Conservation (phyloP, 306 rosid species). For the Rosa lucieae region DNA sequence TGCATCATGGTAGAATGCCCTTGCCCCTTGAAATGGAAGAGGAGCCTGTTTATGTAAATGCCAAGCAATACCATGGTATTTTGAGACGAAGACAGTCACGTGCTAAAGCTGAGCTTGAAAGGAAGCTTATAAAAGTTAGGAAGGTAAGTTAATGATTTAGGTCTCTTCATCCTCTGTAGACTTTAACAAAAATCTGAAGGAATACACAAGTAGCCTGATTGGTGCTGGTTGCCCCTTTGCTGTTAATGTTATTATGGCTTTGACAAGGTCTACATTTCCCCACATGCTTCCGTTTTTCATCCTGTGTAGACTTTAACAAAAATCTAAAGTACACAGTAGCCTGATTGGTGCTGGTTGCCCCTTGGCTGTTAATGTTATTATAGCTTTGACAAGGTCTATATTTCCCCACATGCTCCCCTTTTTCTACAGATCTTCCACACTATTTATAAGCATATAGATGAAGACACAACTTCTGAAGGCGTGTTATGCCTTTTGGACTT, state of each 20-base stretch:
- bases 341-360: not conserved
- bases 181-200: not conserved
- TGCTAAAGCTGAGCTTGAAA: constrained; percentile 82
- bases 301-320: not conserved
- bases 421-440: not conserved
- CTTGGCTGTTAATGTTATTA: not conserved
- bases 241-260: not conserved
- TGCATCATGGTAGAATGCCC: constrained; percentile 77
- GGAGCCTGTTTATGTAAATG: constrained; percentile 90
- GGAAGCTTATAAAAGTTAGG: constrained; percentile 60
- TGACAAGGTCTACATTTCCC: not conserved
- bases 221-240: not conserved
- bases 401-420: not conserved
- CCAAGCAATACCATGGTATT: constrained; percentile 94
- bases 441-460: not conserved
- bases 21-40: constrained; percentile 88
- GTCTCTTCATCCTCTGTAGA: not conserved
- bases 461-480: not conserved
- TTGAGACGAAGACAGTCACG: constrained; percentile 87
- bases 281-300: not conserved
- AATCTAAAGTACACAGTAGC: not conserved
- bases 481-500: not conserved
- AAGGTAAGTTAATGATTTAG: constrained; percentile 48
- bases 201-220: not conserved
- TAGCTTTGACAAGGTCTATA: not conserved